These are phyloP conservation scores for Melaleuca alternifolia DNA, from an alignment of 345 rosid species.

Conservation along the genomic window DNA sequence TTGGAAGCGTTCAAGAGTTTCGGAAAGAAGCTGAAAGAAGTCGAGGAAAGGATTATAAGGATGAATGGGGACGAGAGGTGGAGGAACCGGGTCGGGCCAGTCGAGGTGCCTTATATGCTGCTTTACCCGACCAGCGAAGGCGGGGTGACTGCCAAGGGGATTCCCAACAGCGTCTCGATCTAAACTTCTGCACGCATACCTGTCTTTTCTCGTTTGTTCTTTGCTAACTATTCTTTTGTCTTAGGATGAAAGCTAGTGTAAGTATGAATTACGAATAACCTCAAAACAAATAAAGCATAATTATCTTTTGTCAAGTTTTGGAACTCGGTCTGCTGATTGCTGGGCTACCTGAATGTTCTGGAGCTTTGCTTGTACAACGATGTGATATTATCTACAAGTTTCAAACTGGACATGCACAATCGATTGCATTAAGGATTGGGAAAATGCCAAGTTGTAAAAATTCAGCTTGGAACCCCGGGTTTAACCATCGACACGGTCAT, in stretches of 20 bases:
- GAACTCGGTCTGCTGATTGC: too few relatives aligned
- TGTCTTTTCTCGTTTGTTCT: not conserved
- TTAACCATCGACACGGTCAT: not conserved
- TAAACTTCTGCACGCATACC: not conserved
- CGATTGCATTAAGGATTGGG: not conserved
- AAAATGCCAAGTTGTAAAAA: not conserved
- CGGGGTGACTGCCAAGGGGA: constrained; percentile 13
- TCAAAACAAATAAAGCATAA: not conserved
- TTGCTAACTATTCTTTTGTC: not conserved
- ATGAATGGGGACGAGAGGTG: constrained; percentile 4
- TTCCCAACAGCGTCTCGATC: constrained; percentile 9
- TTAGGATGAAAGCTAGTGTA: not conserved
- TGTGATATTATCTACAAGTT: not conserved
- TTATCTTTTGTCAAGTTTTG: not conserved
- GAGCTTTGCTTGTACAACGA: too few relatives aligned
- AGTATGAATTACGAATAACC: not conserved
- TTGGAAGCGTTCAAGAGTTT: constrained; percentile 23
- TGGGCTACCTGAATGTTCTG: too few relatives aligned
- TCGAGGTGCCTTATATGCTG: constrained; percentile 9
- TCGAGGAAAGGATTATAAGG: constrained; percentile 9
- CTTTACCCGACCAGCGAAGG: constrained; percentile 4
- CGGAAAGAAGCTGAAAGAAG: constrained; percentile 12
- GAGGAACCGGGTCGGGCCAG: constrained; percentile 16
- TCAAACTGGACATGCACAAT: not conserved
- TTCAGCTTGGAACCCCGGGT: not conserved